Conservation (phyloP, 441 rosid species). For the Breynia disticha region DNA sequence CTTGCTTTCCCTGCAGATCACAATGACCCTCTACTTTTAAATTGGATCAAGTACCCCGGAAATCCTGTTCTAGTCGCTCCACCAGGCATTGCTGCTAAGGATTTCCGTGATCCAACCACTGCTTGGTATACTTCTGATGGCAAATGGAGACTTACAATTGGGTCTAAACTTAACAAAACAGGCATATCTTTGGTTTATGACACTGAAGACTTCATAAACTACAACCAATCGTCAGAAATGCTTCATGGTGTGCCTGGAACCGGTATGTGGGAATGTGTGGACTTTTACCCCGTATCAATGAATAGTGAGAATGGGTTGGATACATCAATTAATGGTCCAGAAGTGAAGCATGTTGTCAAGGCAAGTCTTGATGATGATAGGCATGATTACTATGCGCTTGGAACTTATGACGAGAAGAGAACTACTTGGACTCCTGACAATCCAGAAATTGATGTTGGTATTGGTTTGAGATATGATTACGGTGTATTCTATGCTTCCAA, state of each 20-base stretch:
- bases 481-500: constrained; percentile 88
- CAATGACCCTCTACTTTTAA: constrained; percentile 56
- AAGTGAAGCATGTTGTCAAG: constrained; percentile 72
- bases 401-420: constrained; percentile 53
- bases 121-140: constrained; percentile 61
- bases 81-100: constrained; percentile 31
- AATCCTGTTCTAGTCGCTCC: constrained; percentile 74
- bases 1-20: constrained; percentile 59
- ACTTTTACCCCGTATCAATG: constrained; percentile 64
- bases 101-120: constrained; percentile 77
- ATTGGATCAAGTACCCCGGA: constrained; percentile 53
- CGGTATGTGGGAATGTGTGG: constrained; percentile 92
- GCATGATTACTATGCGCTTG: constrained; percentile 74
- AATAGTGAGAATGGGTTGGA: constrained; percentile 44
- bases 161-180: constrained; percentile 37
- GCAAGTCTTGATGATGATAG: constrained; percentile 74
- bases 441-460: constrained; percentile 65
- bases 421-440: constrained; percentile 66
- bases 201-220: constrained; percentile 46
- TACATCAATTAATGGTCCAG: constrained; percentile 53
- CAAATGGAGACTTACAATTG: constrained; percentile 50
- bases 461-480: constrained; percentile 77
- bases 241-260: constrained; percentile 63
- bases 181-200: constrained; percentile 55
- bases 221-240: constrained; percentile 16